Percentiles rank a stretch among this genome's conserved stretches.
Conservation (phyloP, 163 green algal genomes). For the Coccomyxa subellipsoidea region DNA sequence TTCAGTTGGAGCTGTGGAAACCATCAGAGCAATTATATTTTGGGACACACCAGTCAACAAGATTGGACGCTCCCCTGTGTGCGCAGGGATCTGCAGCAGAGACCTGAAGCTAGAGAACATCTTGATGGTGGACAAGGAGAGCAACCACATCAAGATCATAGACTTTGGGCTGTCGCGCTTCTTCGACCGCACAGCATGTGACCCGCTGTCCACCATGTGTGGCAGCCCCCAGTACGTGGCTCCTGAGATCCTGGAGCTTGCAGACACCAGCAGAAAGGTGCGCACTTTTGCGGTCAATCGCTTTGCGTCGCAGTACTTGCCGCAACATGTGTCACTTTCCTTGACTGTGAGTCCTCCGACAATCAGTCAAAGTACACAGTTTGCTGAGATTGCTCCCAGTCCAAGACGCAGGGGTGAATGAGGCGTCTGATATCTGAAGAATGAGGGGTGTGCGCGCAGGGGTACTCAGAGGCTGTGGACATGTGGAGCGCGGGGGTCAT, state of each 20-base stretch:
- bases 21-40: too few relatives aligned
- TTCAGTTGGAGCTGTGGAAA: too few relatives aligned
- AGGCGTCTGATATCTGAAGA: too few relatives aligned
- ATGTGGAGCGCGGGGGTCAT: conserved; percentile 86
- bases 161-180: conserved; percentile 84
- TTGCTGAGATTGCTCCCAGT: too few relatives aligned
- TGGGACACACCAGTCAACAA: too few relatives aligned
- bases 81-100: conserved; percentile 73
- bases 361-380: too few relatives aligned
- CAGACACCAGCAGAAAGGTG: background rate
- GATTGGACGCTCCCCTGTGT: too few relatives aligned
- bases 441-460: conserved; percentile 36
- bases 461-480: conserved; percentile 72
- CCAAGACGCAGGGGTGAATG: too few relatives aligned
- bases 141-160: conserved; percentile 68
- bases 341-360: too few relatives aligned
- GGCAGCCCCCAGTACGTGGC: conserved; percentile 69
- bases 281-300: too few relatives aligned
- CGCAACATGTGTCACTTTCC: too few relatives aligned
- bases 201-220: conserved; percentile 67
- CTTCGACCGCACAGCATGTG: conserved; percentile 60
- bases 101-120: conserved; percentile 88
- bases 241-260: conserved; percentile 67
- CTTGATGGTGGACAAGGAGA: conserved; percentile 65
- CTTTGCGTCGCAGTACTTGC: too few relatives aligned